These are phyloP conservation scores for Thelonectria blattea DNA, from an alignment of 2,329 filamentous ascomycete species.

Conservation along the genomic window DNA sequence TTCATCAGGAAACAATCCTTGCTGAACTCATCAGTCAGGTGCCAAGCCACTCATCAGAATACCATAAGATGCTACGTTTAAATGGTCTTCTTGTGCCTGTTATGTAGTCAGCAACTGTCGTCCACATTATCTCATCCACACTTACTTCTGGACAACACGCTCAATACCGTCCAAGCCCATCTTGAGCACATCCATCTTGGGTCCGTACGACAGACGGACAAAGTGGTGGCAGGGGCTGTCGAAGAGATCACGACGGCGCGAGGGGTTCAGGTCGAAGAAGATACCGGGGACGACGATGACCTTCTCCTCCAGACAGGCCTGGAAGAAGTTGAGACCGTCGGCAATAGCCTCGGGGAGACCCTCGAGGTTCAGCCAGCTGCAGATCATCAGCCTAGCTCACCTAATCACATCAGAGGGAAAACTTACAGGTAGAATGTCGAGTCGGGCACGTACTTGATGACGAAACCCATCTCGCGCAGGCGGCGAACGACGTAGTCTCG, in stretches of 20 bases:
- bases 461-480: constrained; percentile 85
- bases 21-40: constrained; percentile 5
- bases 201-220: constrained; percentile 84
- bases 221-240: constrained; percentile 95
- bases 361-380: constrained; percentile 64
- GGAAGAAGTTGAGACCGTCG: constrained; percentile 96
- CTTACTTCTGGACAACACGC: constrained; percentile 75
- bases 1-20: neutral
- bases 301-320: constrained; percentile 90
- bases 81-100: constrained; percentile 32
- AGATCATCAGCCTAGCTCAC: constrained; percentile 8
- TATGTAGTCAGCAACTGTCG: constrained; percentile 15
- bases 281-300: constrained; percentile 97
- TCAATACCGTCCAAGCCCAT: constrained; percentile 85
- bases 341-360: constrained; percentile 80
- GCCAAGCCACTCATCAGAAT: neutral
- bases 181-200: constrained; percentile 78
- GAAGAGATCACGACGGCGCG: constrained; percentile 86
- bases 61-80: constrained; percentile 8
- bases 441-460: constrained; percentile 82
- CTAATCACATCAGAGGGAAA: neutral
- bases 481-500: constrained; percentile 87
- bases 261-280: constrained; percentile 96
- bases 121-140: constrained; percentile 12
- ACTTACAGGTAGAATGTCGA: constrained; percentile 90